Evolutionary conservation across 208 protist species (phyloP).

Genomic region (Leishmania mexicana): DNA sequence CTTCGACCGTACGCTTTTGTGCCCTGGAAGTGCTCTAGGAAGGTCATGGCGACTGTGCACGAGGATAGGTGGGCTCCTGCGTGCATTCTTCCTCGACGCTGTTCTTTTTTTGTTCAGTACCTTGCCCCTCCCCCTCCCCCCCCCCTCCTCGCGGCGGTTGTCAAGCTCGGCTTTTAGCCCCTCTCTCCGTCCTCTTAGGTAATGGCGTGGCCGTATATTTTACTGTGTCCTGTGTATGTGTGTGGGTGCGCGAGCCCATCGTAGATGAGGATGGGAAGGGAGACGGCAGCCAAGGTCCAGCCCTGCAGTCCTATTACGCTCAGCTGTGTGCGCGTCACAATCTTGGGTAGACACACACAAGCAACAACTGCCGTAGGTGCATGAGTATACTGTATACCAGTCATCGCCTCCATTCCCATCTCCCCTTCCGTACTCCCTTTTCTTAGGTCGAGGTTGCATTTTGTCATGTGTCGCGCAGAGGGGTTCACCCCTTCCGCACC

Average conservation of each 20-base stretch:
- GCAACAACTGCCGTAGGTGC: background rate
- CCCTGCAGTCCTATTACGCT: background rate
- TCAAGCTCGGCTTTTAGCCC: background rate
- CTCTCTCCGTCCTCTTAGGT: background rate
- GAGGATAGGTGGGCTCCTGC: background rate
- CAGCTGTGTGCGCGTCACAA: background rate
- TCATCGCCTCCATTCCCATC: background rate
- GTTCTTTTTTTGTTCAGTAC: background rate
- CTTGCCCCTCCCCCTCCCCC: background rate
- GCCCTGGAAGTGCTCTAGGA: background rate
- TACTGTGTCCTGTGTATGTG: background rate
- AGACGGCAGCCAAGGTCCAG: background rate
- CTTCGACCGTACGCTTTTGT: background rate
- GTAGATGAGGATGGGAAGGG: background rate
- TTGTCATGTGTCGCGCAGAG: background rate
- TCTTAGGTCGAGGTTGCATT: background rate
- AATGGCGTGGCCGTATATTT: background rate
- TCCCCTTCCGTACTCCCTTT: slow-evolving; percentile 12
- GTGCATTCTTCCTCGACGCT: background rate
- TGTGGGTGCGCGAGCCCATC: background rate
- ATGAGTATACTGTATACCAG: background rate
- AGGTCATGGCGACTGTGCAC: background rate
- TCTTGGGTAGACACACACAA: background rate
- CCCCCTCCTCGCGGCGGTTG: background rate
- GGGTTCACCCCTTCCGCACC: background rate